Percentiles rank a stretch among this genome's conserved stretches.
Evolutionary conservation across 2,329 filamentous ascomycete species (phyloP).

Genomic region (Hypoxylon sp.): DNA sequence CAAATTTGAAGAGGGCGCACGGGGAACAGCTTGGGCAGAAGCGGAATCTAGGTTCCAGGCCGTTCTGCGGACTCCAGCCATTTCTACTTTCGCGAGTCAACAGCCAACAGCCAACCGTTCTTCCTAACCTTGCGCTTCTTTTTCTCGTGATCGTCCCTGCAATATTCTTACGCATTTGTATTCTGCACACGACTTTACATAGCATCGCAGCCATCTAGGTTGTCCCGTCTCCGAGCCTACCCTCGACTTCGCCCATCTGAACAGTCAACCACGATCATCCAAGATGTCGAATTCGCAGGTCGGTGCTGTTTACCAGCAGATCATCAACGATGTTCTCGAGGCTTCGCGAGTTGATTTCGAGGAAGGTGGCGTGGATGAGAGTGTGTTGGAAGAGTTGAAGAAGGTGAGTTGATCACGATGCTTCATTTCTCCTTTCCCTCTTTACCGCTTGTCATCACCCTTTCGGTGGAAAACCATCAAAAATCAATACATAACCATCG

Average conservation of each 20-base stretch:
- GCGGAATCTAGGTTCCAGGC: constrained; percentile 19
- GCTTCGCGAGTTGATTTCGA: constrained; percentile 96
- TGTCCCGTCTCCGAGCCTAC: neutral
- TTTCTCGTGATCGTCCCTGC: neutral
- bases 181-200: constrained; percentile 1
- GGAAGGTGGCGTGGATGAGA: constrained; percentile 91
- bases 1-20: constrained; percentile 31
- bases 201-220: constrained; percentile 2
- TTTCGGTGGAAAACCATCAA: constrained; percentile 28
- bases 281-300: constrained; percentile 73
- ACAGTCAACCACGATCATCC: constrained; percentile 34
- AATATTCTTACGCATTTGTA: neutral
- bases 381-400: constrained; percentile 87
- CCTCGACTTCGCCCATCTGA: constrained; percentile 11
- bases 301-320: constrained; percentile 84
- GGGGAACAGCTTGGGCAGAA: constrained; percentile 28
- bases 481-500: constrained; percentile 21
- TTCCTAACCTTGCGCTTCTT: constrained; percentile 13
- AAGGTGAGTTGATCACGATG: constrained; percentile 74
- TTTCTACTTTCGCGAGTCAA: constrained; percentile 29
- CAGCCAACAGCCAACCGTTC: constrained; percentile 11
- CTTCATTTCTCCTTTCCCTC: constrained; percentile 37
- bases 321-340: constrained; percentile 89
- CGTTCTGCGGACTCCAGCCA: constrained; percentile 22
- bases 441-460: constrained; percentile 26